These are phyloP conservation scores for Leccinum aurantiacum DNA, from an alignment of 768 basidiomycete species.

Conservation along the genomic window DNA sequence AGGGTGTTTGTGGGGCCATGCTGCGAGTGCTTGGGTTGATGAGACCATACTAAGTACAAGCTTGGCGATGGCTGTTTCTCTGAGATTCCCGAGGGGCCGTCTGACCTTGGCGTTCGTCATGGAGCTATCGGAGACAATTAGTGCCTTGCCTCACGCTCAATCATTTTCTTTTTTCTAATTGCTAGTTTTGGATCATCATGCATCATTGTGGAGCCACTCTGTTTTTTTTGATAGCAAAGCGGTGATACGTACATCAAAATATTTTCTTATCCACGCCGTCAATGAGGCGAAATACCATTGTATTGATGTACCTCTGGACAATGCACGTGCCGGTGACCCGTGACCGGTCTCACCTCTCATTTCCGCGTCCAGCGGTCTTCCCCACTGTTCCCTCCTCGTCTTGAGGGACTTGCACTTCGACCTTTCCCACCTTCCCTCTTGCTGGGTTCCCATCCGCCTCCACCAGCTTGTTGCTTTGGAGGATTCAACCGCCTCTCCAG, in stretches of 20 bases:
- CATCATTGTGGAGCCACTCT: background rate
- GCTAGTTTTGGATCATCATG: background rate
- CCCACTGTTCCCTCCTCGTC: constrained; percentile 60
- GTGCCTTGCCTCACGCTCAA: background rate
- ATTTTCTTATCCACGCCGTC: background rate
- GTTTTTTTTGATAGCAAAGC: background rate
- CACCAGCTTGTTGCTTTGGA: constrained; percentile 57
- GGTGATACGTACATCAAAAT: background rate
- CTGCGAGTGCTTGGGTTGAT: constrained; percentile 66
- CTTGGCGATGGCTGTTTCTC: background rate
- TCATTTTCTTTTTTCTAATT: background rate
- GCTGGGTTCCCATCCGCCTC: constrained; percentile 82
- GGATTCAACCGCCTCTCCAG: constrained; percentile 79
- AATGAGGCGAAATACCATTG: background rate
- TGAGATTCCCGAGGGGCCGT: background rate
- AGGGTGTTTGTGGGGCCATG: constrained; percentile 25
- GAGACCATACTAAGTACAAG: background rate
- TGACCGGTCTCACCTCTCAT: constrained; percentile 17
- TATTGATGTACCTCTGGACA: background rate
- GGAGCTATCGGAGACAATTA: background rate
- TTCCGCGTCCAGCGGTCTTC: constrained; percentile 80
- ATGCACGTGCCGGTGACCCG: no score
- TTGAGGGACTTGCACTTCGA: constrained; percentile 72
- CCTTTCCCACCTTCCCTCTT: constrained; percentile 65
- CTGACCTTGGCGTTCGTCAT: background rate